Evolutionary conservation across 345 rosid genomes (phyloP).

Genomic region (Syzygium jambos): DNA sequence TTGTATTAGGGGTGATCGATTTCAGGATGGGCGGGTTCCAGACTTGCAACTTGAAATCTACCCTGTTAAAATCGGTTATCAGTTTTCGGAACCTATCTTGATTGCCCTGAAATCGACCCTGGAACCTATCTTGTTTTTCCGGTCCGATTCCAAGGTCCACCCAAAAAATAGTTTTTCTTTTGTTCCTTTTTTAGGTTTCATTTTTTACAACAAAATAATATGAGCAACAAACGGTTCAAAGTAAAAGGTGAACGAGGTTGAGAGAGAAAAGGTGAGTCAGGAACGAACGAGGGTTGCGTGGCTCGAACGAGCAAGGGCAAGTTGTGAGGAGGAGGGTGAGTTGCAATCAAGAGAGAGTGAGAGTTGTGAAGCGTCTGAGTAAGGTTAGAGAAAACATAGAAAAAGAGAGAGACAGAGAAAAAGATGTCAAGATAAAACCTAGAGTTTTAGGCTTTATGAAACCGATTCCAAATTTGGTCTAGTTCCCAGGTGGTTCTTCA

Average conservation of each 20-base stretch:
- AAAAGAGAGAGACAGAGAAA: neutral
- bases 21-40: neutral
- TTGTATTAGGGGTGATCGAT: neutral
- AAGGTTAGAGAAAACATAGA: neutral
- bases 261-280: neutral
- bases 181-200: no score
- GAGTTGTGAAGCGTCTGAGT: rapidly evolving
- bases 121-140: neutral
- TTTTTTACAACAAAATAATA: no score
- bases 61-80: rapidly evolving
- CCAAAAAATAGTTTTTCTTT: neutral
- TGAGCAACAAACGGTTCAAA: no score
- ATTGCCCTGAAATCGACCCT: no score
- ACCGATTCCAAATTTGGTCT: neutral
- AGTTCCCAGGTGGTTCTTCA: neutral
- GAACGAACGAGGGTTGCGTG: neutral
- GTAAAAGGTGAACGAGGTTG: neutral
- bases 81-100: neutral
- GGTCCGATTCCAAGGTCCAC: neutral
- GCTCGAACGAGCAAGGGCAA: neutral
- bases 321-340: neutral
- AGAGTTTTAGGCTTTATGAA: neutral
- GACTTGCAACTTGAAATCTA: neutral
- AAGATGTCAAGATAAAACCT: neutral
- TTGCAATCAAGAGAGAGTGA: neutral